Conservation (phyloP, 2,329 filamentous ascomycete species). For the Keithomyces neogunnii region DNA sequence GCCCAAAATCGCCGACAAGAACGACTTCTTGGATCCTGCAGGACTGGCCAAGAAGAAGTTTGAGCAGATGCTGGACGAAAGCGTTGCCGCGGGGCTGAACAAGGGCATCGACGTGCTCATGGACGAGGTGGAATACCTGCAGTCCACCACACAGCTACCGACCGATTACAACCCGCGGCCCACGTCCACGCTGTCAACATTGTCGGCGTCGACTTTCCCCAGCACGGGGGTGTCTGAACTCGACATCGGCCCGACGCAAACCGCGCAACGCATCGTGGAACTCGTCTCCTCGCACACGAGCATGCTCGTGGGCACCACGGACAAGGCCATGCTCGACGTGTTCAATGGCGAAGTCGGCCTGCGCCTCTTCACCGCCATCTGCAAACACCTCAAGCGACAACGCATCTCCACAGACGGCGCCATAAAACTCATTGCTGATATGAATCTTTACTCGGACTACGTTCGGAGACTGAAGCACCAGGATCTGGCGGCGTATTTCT, state of each 20-base stretch:
- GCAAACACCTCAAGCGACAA: constrained; percentile 96
- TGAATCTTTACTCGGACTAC: constrained; percentile 87
- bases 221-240: constrained; percentile 25
- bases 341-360: constrained; percentile 97
- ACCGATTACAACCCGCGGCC: constrained; percentile 79
- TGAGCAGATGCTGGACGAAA: constrained; percentile 96
- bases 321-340: constrained; percentile 96
- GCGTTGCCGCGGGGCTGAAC: constrained; percentile 88
- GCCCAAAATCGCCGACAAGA: constrained; percentile 76
- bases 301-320: constrained; percentile 90
- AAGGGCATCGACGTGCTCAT: constrained; percentile 98
- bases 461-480: constrained; percentile 73
- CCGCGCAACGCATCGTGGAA: constrained; percentile 72
- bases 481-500: constrained; percentile 83
- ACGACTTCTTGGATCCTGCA: constrained; percentile 89
- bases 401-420: constrained; percentile 84
- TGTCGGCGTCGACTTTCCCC: constrained; percentile 7
- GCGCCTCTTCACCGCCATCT: constrained; percentile 81
- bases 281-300: constrained; percentile 81
- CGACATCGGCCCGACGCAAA: constrained; percentile 62
- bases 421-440: constrained; percentile 89
- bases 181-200: constrained; percentile 13
- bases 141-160: constrained; percentile 75
- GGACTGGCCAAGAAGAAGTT: constrained; percentile 96
- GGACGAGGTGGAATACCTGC: constrained; percentile 95